Evolutionary conservation across 805 yeast genomes (phyloP).

Genomic region (Saturnispora sanitii): DNA sequence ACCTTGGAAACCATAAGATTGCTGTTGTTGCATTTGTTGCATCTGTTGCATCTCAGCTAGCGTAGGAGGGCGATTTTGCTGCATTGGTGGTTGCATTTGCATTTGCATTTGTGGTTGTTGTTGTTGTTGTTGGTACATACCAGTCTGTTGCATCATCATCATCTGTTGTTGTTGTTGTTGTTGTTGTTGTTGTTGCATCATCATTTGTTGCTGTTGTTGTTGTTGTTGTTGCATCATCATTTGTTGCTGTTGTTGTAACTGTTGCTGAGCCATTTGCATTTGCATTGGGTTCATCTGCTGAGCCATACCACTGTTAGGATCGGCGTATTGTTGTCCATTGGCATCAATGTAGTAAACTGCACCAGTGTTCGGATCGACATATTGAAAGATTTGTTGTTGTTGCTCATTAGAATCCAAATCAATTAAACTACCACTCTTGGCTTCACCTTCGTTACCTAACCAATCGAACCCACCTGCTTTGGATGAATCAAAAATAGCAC

Average conservation of each 20-base stretch:
- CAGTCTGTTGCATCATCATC: background rate
- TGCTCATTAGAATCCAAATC: constrained; percentile 19
- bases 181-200: constrained; percentile 11
- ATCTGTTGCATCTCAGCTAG: constrained; percentile 1
- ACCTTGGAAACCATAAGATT: constrained; percentile 3
- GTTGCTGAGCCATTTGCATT: constrained; percentile 24
- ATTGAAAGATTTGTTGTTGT: constrained; percentile 45
- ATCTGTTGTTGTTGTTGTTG: constrained; percentile 12
- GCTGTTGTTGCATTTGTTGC: constrained; percentile 6
- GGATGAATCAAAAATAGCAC: constrained; percentile 23
- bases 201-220: constrained; percentile 5
- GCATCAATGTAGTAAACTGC: constrained; percentile 56
- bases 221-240: constrained; percentile 14
- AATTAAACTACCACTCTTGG: constrained; percentile 23
- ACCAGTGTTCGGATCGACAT: constrained; percentile 65
- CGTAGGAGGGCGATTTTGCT: background rate
- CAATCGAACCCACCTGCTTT: constrained; percentile 30
- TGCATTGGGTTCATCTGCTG: constrained; percentile 20
- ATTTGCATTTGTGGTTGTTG: constrained; percentile 1
- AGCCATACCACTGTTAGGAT: constrained; percentile 13
- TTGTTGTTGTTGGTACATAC: background rate
- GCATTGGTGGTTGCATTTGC: background rate
- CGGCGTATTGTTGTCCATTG: constrained; percentile 53
- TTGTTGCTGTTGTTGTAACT: constrained; percentile 16
- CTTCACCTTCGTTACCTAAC: constrained; percentile 18